Evolutionary conservation across 768 basidiomycete species (phyloP), one percentile per base, ranked within the genome.

Genomic region (Mycena filopes): DNA sequence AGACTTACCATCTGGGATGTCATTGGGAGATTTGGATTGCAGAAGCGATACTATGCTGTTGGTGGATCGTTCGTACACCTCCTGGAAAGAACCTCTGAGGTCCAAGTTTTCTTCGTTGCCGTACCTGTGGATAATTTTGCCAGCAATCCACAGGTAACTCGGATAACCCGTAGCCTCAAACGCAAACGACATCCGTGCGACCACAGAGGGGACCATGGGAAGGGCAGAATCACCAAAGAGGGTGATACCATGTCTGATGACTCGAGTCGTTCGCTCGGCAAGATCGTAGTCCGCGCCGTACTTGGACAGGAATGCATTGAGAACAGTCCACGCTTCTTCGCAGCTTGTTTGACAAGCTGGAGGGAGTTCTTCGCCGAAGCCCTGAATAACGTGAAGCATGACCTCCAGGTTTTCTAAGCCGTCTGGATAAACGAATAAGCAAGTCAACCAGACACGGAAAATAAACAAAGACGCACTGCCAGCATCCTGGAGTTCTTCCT

Each of bases 81-180:
- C 82, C 58, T 82, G 79, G 66, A 95, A 85, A 9, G 91, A 80
- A 8, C 72, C 77, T 36, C 86, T 86, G 29, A 98, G 72, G 47
- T 77, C 74, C 6, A 82, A 72, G 65, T 90, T 83, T 38, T 87
- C 83, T 60, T 89, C 87, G 48, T 88, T 82, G 20, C 92, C 94
- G 73, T 92, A 98, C 68, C 87, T 85, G 33, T 83, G 82, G n/a
- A 94, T 84, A 28, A 93, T 77, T 78, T 98, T 98, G 46, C 95
- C 93, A 31, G 89, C 90, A 63, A 99, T 93, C 98, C 98, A 99
- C 23, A 99, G 76, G 78, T 94, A 99, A 68, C 92, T 91, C 13
- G 96, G 86, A 72, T 89, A 88, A 0, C 92, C 93, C 12, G 92
- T 94, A 12, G 81, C 77, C 70, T 94, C 93, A 73, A 98, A 99